Evolutionary conservation across 371 early-diverging fungal species (phyloP), one percentile per base, ranked within the genome.

Genomic region (Cokeromyces recurvatus): DNA sequence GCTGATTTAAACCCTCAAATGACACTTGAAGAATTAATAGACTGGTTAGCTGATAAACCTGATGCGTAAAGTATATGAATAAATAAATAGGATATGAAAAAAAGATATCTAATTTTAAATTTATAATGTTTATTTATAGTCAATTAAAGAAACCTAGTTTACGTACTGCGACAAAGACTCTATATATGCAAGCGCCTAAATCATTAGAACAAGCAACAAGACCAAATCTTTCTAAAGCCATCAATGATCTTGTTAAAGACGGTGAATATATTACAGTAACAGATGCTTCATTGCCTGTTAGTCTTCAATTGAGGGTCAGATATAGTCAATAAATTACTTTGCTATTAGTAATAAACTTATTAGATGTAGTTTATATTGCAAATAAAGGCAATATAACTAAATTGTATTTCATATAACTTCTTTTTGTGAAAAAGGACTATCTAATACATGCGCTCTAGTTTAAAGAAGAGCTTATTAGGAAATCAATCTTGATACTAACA

Each of bases 111-210:
- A 29, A 29, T 29, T 29, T 11, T 29, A 11, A 29, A 29, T 11
- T 8, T 11, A 15, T 34, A 14, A 4, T n/a, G 14, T 15, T 4
- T 34, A 4, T 5, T n/a, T 41, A 20, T 57, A 86, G 86, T 32
- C 91, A 86, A 76, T 65, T 91, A 57, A 88, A 88, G 53, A 79
- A 74, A 39, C 94, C 92, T 14, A 85, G 85, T 51, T 66, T 91
- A 55, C 69, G 84, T 6, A 64, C 79, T 10, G 70, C 69, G 0
- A 51, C 66, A 2, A 79, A 62, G 39, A 77, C 85, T 6, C 57
- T 94, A 23, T 91, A 88, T 57, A 89, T 92, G 90, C 89, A 82
- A 49, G 85, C 82, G 3, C 94, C 92, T 17, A 77, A 73, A 29
- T 53, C 62, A 20, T 55, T 94, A 34, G 86, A 90, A 58, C 66